Conservation (phyloP, 805 yeast genomes). For the Middelhovenomyces tepae region DNA sequence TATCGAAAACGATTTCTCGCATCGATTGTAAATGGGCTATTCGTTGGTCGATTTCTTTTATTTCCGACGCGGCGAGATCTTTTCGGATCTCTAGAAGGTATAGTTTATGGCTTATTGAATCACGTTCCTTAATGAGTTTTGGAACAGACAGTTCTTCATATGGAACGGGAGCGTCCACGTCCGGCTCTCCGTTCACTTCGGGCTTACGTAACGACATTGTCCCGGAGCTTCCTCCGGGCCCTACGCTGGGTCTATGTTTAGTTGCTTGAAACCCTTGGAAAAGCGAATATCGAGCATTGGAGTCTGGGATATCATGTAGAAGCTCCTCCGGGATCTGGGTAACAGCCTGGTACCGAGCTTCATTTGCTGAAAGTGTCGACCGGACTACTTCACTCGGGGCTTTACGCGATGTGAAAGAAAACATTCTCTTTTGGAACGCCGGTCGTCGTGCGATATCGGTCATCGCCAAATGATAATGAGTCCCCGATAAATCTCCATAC, state of each 20-base stretch:
- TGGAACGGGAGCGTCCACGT: conserved; percentile 35
- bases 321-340: conserved; percentile 54
- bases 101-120: conserved; percentile 36
- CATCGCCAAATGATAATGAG: conserved; percentile 39
- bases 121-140: conserved; percentile 31
- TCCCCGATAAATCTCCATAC: conserved; percentile 30
- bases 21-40: conserved; percentile 42
- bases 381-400: conserved; percentile 29
- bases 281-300: conserved; percentile 36
- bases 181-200: conserved; percentile 20
- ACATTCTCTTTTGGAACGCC: conserved; percentile 32
- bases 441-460: conserved; percentile 34
- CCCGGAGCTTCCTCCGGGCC: conserved; percentile 17
- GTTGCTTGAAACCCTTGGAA: conserved; percentile 62
- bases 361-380: conserved; percentile 24
- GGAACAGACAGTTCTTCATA: conserved; percentile 33
- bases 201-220: too few species aligned
- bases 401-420: conserved; percentile 22
- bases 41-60: conserved; percentile 52
- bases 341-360: conserved; percentile 38
- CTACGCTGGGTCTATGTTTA: conserved; percentile 11
- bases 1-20: conserved; percentile 47
- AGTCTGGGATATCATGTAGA: conserved; percentile 42
- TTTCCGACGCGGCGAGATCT: conserved; percentile 55
- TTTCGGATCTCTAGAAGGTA: conserved; percentile 55